Evolutionary conservation across 2,329 filamentous ascomycete genomes (phyloP).

Genomic region (Esteya vermicola): DNA sequence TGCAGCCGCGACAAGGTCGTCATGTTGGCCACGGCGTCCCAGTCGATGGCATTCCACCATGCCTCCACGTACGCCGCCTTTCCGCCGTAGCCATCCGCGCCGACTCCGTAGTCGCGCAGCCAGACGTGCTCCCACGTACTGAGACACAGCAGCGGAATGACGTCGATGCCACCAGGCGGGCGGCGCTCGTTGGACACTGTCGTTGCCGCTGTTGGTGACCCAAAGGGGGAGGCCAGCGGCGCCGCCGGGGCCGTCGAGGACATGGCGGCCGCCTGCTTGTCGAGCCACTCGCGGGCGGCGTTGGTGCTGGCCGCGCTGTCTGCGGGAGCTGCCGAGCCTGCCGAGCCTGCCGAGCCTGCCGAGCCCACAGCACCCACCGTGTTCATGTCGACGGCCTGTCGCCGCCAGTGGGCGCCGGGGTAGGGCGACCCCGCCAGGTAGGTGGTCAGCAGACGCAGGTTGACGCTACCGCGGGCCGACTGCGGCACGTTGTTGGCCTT

Average conservation of each 20-base stretch:
- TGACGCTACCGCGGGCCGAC: constrained; percentile 10
- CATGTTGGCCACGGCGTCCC: constrained; percentile 51
- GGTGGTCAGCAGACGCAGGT: constrained; percentile 61
- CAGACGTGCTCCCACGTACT: constrained; percentile 96
- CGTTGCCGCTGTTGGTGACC: not conserved
- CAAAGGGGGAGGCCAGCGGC: not conserved
- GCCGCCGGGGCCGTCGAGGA: constrained; percentile 4
- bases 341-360: not conserved
- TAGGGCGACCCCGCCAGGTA: constrained; percentile 89
- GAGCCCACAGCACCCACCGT: constrained; percentile 29
- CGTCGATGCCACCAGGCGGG: constrained; percentile 51
- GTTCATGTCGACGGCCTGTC: constrained; percentile 56
- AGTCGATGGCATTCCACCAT: constrained; percentile 86
- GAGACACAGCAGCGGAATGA: constrained; percentile 72
- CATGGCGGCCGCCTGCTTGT: constrained; percentile 19
- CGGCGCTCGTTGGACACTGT: constrained; percentile 17
- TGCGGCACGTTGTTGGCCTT: constrained; percentile 20
- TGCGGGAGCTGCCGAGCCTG: constrained; percentile 9
- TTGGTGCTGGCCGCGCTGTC: not conserved
- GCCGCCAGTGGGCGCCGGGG: constrained; percentile 68
- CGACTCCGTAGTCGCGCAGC: constrained; percentile 63
- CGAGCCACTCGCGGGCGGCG: constrained; percentile 23
- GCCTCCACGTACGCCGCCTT: constrained; percentile 62
- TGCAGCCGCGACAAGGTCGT: constrained; percentile 16
- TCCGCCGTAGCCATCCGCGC: constrained; percentile 43